Evolutionary conservation across 2,329 filamentous ascomycete genomes (phyloP).

Genomic region (Fusarium sp.): DNA sequence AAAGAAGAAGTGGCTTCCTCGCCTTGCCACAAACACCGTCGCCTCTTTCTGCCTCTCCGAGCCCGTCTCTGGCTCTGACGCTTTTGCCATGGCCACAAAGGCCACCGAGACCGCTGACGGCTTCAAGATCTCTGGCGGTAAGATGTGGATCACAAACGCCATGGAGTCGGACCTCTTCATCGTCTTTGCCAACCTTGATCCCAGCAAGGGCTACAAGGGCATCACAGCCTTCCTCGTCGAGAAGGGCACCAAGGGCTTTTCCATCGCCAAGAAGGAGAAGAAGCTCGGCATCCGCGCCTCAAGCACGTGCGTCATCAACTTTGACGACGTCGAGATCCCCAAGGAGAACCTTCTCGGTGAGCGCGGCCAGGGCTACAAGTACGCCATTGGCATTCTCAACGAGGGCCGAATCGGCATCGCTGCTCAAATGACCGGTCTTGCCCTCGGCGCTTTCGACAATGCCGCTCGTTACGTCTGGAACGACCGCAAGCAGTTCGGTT

Average conservation of each 20-base stretch:
- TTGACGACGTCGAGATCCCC: slow-evolving; percentile 93
- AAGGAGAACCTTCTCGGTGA: slow-evolving; percentile 88
- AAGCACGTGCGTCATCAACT: slow-evolving; percentile 96
- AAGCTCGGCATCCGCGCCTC: slow-evolving; percentile 96
- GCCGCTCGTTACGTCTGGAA: slow-evolving; percentile 95
- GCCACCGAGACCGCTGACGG: slow-evolving; percentile 84
- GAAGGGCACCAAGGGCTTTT: slow-evolving; percentile 88
- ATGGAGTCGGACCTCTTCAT: slow-evolving; percentile 96
- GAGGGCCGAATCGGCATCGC: slow-evolving; percentile 98
- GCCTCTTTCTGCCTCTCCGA: slow-evolving; percentile 94
- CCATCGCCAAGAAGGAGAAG: slow-evolving; percentile 99
- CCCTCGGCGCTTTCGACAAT: slow-evolving; percentile 94
- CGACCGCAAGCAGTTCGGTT: slow-evolving; percentile 95
- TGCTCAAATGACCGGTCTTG: slow-evolving; percentile 97
- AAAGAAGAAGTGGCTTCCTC: slow-evolving; percentile 89
- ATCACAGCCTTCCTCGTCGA: slow-evolving; percentile 97
- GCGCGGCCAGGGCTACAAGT: slow-evolving; percentile 95
- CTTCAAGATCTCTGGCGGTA: slow-evolving; percentile 87
- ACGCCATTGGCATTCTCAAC: slow-evolving; percentile 92
- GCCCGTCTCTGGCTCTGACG: slow-evolving; percentile 91
- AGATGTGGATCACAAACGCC: slow-evolving; percentile 99
- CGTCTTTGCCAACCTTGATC: slow-evolving; percentile 96
- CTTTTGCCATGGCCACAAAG: slow-evolving; percentile 92
- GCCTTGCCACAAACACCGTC: slow-evolving; percentile 87
- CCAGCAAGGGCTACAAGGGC: slow-evolving; percentile 91